A percentile compares a stretch with the other conserved stretches of the same genome.
phyloP scores from a whole-genome alignment of 164 flowering plant species.

The Kalanchoe fedtschenkoi region DNA sequence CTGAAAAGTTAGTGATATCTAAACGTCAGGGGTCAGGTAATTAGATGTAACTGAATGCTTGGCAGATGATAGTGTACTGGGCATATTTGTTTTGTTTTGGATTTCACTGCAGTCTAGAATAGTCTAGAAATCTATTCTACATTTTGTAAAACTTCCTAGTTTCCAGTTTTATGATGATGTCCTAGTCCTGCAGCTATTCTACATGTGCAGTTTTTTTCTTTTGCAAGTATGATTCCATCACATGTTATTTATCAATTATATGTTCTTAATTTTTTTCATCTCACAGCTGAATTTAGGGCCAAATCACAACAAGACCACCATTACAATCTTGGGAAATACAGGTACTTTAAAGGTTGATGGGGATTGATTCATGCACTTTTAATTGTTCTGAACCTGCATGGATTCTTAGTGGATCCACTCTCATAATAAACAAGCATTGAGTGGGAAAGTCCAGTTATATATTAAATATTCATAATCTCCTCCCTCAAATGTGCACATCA shows the following conservation, averaged over 20 bases:
- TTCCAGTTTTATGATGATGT: not conserved
- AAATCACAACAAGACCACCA: conserved; percentile 36
- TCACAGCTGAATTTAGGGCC: conserved; percentile 55
- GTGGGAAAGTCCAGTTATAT: too few relatives aligned
- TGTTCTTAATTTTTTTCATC: not conserved
- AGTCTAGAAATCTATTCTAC: not conserved
- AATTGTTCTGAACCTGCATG: too few relatives aligned
- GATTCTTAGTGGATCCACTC: too few relatives aligned
- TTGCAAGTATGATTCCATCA: not conserved
- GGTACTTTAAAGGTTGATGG: conserved; percentile 21
- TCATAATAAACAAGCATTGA: too few relatives aligned
- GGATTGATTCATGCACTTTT: not conserved
- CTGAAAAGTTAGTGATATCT: not conserved
- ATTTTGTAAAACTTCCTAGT: not conserved
- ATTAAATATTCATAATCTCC: too few relatives aligned
- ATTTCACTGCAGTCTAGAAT: not conserved
- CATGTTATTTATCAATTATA: not conserved
- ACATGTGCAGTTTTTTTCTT: not conserved
- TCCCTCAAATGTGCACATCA: too few relatives aligned
- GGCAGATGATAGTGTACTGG: not conserved
- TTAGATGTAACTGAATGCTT: not conserved
- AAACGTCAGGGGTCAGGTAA: not conserved
- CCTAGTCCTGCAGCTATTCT: not conserved
- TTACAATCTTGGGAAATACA: conserved; percentile 71
- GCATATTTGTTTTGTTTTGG: not conserved